A percentile compares a stretch with the other conserved stretches of the same genome.
Evolutionary conservation across 345 rosid genomes (phyloP).

Genomic region (Odontarrhena argentea): DNA sequence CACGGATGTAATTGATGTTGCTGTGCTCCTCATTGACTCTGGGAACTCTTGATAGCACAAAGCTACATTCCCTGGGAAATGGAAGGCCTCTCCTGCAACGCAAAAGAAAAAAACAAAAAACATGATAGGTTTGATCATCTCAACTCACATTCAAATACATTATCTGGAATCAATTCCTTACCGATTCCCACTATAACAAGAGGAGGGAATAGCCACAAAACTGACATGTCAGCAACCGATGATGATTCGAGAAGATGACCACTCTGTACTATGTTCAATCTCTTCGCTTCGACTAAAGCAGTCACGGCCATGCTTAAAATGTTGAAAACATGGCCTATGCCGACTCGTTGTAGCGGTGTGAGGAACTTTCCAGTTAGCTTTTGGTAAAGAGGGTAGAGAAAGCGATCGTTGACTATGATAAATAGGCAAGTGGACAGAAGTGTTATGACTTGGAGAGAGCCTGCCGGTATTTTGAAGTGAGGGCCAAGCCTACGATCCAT

Average conservation of each 20-base stretch:
- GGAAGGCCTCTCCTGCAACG: constrained; percentile 53
- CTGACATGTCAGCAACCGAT: constrained; percentile 48
- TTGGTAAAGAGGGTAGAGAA: constrained; percentile 47
- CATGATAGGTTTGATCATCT: neutral
- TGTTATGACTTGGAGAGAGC: constrained; percentile 49
- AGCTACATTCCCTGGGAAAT: constrained; percentile 57
- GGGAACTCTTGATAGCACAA: constrained; percentile 63
- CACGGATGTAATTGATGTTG: constrained; percentile 55
- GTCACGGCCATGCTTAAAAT: constrained; percentile 45
- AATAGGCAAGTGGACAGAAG: constrained; percentile 43
- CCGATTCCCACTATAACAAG: constrained; percentile 51
- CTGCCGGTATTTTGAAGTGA: constrained; percentile 58
- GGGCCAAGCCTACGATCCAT: constrained; percentile 55
- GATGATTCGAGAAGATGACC: constrained; percentile 24
- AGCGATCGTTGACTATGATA: constrained; percentile 46
- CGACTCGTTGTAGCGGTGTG: constrained; percentile 51
- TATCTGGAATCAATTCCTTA: neutral
- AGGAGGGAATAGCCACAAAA: constrained; percentile 60
- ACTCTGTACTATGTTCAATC: constrained; percentile 42
- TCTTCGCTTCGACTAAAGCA: constrained; percentile 52
- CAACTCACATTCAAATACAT: neutral
- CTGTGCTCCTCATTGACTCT: constrained; percentile 44
- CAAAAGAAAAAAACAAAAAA: neutral
- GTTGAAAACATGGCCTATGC: constrained; percentile 53
- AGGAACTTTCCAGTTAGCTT: constrained; percentile 35